Evolutionary conservation across 768 basidiomycete genomes (phyloP).

Genomic region (Stropharia rugosoannulata): DNA sequence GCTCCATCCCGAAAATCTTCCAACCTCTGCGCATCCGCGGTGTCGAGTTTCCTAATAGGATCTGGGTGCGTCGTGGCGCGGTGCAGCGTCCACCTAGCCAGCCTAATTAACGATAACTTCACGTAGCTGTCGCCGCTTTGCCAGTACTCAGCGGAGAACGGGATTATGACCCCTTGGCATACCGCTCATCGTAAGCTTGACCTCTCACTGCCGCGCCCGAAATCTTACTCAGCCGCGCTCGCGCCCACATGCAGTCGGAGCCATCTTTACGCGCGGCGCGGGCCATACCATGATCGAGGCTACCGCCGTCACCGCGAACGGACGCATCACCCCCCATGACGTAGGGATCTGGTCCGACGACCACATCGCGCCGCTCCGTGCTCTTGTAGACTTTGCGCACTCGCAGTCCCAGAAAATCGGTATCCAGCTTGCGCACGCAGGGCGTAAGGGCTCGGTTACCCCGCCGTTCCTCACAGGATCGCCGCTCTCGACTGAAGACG

Average conservation of each 20-base stretch:
- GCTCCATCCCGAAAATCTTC: slow-evolving; percentile 33
- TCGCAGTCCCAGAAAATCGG: slow-evolving; percentile 65
- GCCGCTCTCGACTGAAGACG: slow-evolving; percentile 27
- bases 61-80: slow-evolving; percentile 34
- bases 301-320: slow-evolving; percentile 52
- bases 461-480: slow-evolving; percentile 50
- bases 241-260: slow-evolving; percentile 37
- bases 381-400: slow-evolving; percentile 39
- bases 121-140: slow-evolving; percentile 50
- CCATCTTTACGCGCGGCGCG: slow-evolving; percentile 45
- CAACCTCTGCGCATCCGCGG: slow-evolving; percentile 53
- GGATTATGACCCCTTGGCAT: slow-evolving; percentile 52
- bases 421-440: slow-evolving; percentile 74
- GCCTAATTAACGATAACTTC: not conserved
- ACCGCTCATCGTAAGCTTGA: slow-evolving; percentile 45
- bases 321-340: slow-evolving; percentile 61
- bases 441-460: slow-evolving; percentile 63
- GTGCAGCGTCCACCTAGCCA: not conserved
- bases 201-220: slow-evolving; percentile 37
- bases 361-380: slow-evolving; percentile 21
- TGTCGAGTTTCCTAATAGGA: slow-evolving; percentile 49
- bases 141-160: slow-evolving; percentile 57
- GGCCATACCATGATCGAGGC: slow-evolving; percentile 63
- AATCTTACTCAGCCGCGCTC: too few species aligned
- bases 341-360: slow-evolving; percentile 56